Evolutionary conservation across 805 yeast genomes (phyloP), one percentile per base, ranked within the genome.

Genomic region (Starmera dryadoides): DNA sequence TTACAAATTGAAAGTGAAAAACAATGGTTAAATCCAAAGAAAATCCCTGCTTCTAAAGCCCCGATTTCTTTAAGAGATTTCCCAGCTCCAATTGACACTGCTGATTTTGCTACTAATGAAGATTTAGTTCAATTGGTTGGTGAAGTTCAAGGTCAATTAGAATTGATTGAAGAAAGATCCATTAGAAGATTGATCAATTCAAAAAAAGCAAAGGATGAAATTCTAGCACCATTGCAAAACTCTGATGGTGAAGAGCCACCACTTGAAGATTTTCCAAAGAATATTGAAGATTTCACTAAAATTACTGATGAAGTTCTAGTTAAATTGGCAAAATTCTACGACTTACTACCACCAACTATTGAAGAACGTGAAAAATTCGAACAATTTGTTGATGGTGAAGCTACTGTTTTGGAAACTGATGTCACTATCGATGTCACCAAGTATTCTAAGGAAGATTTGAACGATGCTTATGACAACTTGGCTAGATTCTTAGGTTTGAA

Each of bases 141-240:
- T 10, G 98, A 89, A 59, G 64, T 89, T 40, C 97, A 89, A 60
- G 85, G 86, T 8, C 97, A 89, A 61, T 69, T 89, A 52, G 89
- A 85, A 38, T 66, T 73, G 19, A 57, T 84, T 26, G 98, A 89
- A 55, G 86, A 85, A 48, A 73, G 95, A 48, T 74, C 83, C 15
- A 72, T 85, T 33, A 71, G 84, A 46, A 71, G 98, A 58, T 64
- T 79, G 4, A 73, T 75, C 45, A 88, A 88, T 55, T 66, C 84
- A 1, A 68, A 70, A 20, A 66, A 78, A 40, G 48, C 53, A 0
- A 55, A 58, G 0, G 62, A 62, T 14, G 77, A 69, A 15, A 45
- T 57, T 6, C 52, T 87, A n/a, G 84, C 83, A 0, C 82, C 89
- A 1, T 58, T 87, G 40, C 75, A 82, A n/a, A 82, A 81, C 52